These are phyloP conservation scores for Saccharomycopsis sp. DNA, from an alignment of 805 yeast species.

Conservation along the genomic window DNA sequence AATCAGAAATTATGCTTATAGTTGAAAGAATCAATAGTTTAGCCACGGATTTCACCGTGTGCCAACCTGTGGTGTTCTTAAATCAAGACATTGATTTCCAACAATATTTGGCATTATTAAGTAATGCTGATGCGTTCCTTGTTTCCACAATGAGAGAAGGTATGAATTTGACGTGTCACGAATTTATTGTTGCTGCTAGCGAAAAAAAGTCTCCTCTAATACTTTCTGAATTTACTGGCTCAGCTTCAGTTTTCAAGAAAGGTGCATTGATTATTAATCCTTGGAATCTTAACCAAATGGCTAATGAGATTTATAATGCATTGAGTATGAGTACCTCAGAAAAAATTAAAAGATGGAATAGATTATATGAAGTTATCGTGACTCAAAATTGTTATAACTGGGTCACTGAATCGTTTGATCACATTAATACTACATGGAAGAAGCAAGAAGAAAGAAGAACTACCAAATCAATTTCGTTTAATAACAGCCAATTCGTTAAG, in stretches of 20 bases:
- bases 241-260: slow-evolving; percentile 66
- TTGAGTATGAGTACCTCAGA: slow-evolving; percentile 59
- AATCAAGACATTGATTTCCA: slow-evolving; percentile 85
- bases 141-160: slow-evolving; percentile 95
- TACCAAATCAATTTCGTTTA: slow-evolving; percentile 28
- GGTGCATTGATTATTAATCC: slow-evolving; percentile 84
- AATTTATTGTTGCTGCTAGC: slow-evolving; percentile 70
- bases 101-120: slow-evolving; percentile 79
- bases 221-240: slow-evolving; percentile 90
- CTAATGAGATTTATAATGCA: slow-evolving; percentile 57
- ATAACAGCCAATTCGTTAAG: slow-evolving; percentile 29
- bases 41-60: slow-evolving; percentile 61
- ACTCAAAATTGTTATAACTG: slow-evolving; percentile 69
- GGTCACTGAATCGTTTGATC: slow-evolving; percentile 52
- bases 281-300: slow-evolving; percentile 69
- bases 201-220: slow-evolving; percentile 74
- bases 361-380: slow-evolving; percentile 49
- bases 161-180: slow-evolving; percentile 94
- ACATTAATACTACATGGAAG: slow-evolving; percentile 47
- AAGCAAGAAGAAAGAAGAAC: slow-evolving; percentile 37
- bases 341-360: slow-evolving; percentile 53
- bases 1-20: slow-evolving; percentile 64
- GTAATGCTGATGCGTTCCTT: slow-evolving; percentile 81
- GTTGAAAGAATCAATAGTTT: slow-evolving; percentile 81
- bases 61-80: slow-evolving; percentile 79